Conservation (phyloP, 2,329 filamentous ascomycete species). For the Pleurostoma richardsiae region DNA sequence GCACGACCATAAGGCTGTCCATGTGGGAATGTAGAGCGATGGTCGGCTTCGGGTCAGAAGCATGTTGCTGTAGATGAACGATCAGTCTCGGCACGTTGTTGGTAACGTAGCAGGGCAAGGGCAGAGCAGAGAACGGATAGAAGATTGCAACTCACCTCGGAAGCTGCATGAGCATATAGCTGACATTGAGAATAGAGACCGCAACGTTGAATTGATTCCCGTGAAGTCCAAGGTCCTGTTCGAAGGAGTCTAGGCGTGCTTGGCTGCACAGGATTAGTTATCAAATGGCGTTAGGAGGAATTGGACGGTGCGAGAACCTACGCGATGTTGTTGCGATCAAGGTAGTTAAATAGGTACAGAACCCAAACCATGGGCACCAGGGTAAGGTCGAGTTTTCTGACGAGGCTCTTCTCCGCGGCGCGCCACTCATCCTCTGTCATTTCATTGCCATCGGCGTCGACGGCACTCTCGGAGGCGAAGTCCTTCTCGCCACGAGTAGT, state of each 20-base stretch:
- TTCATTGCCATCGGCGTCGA: no score
- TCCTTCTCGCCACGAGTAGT: no score
- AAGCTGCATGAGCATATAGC: constrained; percentile 57
- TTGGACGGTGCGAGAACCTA: no score
- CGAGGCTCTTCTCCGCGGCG: constrained; percentile 18
- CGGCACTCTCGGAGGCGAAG: no score
- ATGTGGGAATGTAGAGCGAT: constrained; percentile 44
- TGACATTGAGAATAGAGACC: constrained; percentile 50
- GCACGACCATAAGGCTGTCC: constrained; percentile 36
- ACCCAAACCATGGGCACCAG: constrained; percentile 48
- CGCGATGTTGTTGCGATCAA: constrained; percentile 47
- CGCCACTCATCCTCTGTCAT: no score
- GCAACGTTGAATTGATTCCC: constrained; percentile 54
- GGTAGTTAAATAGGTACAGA: constrained; percentile 52
- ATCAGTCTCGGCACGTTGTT: no score
- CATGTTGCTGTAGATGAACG: constrained; percentile 39
- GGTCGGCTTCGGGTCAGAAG: constrained; percentile 45
- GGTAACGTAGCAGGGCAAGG: no score
- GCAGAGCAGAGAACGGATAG: no score
- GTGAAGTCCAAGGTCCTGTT: constrained; percentile 46
- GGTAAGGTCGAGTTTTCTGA: constrained; percentile 47
- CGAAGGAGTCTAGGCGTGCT: constrained; percentile 47
- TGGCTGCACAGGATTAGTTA: constrained; percentile 19
- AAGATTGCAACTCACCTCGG: constrained; percentile 20
- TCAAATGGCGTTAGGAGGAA: no score